phyloP scores from a whole-genome alignment of 1,284 basidiomycete species.

The Ceratobasidium sp. region DNA sequence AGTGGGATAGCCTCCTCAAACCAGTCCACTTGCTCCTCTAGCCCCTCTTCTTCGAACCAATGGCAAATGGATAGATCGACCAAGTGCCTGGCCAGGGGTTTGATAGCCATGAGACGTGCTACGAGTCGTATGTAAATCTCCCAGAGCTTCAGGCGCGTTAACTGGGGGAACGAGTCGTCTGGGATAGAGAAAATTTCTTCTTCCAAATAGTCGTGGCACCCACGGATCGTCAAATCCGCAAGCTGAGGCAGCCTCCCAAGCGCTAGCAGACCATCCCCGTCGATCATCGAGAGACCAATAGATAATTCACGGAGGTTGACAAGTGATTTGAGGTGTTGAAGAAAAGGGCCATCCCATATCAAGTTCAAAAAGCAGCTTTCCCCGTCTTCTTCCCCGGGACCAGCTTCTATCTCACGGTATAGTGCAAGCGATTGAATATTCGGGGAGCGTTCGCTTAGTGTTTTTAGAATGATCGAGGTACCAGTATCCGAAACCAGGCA shows the following conservation, averaged over 20 bases:
- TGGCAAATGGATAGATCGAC: neutral
- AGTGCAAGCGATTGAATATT: neutral
- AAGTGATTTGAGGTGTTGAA: neutral
- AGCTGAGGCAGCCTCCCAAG: neutral
- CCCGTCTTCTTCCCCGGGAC: neutral
- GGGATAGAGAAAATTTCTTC: neutral
- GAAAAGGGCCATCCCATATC: conserved; percentile 5
- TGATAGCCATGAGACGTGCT: neutral
- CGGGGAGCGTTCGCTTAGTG: neutral
- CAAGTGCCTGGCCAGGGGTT: neutral
- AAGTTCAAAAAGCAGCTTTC: conserved; percentile 3
- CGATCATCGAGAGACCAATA: neutral
- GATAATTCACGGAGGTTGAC: neutral
- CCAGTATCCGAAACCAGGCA: neutral
- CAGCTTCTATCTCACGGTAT: neutral
- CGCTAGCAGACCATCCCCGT: neutral
- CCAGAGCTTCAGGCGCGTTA: neutral
- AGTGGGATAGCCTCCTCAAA: neutral
- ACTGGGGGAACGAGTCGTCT: neutral
- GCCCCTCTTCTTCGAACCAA: neutral
- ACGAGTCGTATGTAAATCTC: neutral
- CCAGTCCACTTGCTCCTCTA: neutral
- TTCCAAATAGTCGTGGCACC: neutral
- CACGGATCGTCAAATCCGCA: neutral
- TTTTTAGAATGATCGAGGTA: neutral